phyloP scores from a whole-genome alignment of 129 eudicot genomes.

The Chrysanthemum makinoi region DNA sequence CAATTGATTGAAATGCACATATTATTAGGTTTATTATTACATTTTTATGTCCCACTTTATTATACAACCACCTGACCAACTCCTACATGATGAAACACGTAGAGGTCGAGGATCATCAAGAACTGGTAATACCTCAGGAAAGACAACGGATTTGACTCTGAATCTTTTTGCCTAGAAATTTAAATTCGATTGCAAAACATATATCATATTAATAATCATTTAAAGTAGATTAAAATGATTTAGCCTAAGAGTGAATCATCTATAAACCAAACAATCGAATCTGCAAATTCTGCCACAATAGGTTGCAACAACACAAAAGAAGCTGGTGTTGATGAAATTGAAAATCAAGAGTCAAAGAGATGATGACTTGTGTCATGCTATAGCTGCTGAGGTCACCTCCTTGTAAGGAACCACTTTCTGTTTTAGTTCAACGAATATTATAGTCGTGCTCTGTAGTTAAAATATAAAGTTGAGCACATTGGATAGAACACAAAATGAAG shows the following conservation, averaged over 20 bases:
- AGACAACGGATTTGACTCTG: too few species aligned
- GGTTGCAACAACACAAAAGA: constrained; percentile 53
- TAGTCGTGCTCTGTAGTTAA: constrained; percentile 24
- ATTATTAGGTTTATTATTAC: too few species aligned
- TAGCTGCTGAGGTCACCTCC: constrained; percentile 21
- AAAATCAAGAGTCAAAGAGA: constrained; percentile 47
- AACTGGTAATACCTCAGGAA: too few species aligned
- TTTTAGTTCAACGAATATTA: not conserved
- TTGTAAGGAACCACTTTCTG: constrained; percentile 22
- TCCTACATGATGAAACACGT: too few species aligned
- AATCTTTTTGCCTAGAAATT: too few species aligned
- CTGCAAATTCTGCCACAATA: constrained; percentile 47
- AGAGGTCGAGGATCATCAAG: too few species aligned
- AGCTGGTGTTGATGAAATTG: constrained; percentile 50
- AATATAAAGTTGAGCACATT: constrained; percentile 22
- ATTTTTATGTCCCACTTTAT: too few species aligned
- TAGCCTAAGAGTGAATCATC: constrained; percentile 58
- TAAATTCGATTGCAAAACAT: too few species aligned
- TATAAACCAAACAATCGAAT: constrained; percentile 34
- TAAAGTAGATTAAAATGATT: too few species aligned
- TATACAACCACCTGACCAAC: too few species aligned
- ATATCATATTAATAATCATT: too few species aligned
- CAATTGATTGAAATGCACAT: too few species aligned
- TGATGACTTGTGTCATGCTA: constrained; percentile 20
- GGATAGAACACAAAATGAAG: constrained; percentile 26